Base-by-base conservation (phyloP, 78 protist species). In the Dictyostelium intermedium region DNA sequence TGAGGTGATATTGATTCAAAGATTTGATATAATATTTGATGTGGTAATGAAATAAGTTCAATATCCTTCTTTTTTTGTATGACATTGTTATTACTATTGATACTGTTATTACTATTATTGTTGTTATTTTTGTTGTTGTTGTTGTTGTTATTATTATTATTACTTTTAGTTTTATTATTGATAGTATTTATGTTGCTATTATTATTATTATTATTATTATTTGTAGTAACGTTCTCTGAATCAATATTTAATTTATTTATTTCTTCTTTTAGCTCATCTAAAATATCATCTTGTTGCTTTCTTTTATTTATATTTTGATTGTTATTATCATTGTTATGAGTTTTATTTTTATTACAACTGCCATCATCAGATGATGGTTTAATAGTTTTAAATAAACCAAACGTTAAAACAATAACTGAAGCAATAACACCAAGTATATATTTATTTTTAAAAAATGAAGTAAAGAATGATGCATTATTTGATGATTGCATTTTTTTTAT, bases 41-140 rank as follows among this genome's bases (percentile, higher is more conserved):
- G 83, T 16, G 92, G 92, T 41, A 86, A 77, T 16, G 25, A 14
- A 32, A 86, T 86, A 20, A 43, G 79, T 60, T 86, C 92, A 25
- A 7, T n/a, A 9, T 37, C 92, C 25, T 80, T 80, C 25, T 80
- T 80, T 7, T 13, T 11, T 25, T 45, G 1, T 50, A 9, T 45
- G 6, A 34, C 34, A 70, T 70, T 70, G 30, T 30, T 84, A 43
- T 41, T 27, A 30, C 37, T 0, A 2, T 83, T 39, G 43, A 1
- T 41, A 23, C 3, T 41, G 5, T 70, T 37, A 53, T 69, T n/a
- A 10, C 14, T 41, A 60, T 27, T 35, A 50, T 1, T 84, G 63
- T 41, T 27, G 14, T 61, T 25, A 5, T 84, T 70, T 35, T n/a
- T 78, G 14, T 18, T 27, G 16, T 83, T 61, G 50, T 83, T 18